Percentiles rank a stretch among this genome's conserved stretches.
phyloP scores from a whole-genome alignment of 2,329 filamentous ascomycete genomes.

The Pezicula neosporulosa region DNA sequence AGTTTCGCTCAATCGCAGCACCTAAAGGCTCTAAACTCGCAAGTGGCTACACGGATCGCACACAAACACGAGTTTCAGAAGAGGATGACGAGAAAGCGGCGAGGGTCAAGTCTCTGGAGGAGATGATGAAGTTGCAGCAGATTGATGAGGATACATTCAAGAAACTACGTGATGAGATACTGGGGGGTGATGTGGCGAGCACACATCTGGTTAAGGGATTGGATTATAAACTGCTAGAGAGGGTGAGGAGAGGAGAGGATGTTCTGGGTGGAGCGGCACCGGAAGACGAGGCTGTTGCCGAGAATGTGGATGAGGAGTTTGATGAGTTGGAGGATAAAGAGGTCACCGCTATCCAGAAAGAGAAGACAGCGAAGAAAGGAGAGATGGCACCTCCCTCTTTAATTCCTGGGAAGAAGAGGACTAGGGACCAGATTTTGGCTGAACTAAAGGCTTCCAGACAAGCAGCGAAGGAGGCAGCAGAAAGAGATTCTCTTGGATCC shows the following conservation, averaged over 20 bases:
- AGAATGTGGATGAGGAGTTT: constrained; percentile 64
- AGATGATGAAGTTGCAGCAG: constrained; percentile 77
- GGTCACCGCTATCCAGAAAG: constrained; percentile 48
- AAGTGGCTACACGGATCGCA: constrained; percentile 79
- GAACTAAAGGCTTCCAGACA: constrained; percentile 61
- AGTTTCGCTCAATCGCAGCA: constrained; percentile 68
- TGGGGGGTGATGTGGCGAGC: constrained; percentile 74
- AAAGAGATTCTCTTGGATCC: constrained; percentile 46
- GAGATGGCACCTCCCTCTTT: constrained; percentile 51
- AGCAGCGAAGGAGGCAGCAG: constrained; percentile 50
- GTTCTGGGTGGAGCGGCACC: constrained; percentile 17
- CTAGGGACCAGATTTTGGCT: constrained; percentile 63
- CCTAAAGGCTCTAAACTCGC: constrained; percentile 82
- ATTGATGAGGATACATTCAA: constrained; percentile 81
- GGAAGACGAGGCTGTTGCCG: constrained; percentile 27
- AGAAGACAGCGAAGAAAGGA: constrained; percentile 51
- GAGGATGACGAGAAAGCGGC: constrained; percentile 53
- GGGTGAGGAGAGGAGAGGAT: constrained; percentile 62
- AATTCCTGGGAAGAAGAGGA: constrained; percentile 56
- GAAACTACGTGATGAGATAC: constrained; percentile 68
- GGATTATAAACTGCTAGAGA: constrained; percentile 76
- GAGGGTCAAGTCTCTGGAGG: constrained; percentile 74
- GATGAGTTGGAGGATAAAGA: constrained; percentile 54
- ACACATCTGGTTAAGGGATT: constrained; percentile 91
- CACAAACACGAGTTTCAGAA: constrained; percentile 57